Base-by-base conservation (phyloP, 2,329 filamentous ascomycete genomes). In the Botrytis tulipae region DNA sequence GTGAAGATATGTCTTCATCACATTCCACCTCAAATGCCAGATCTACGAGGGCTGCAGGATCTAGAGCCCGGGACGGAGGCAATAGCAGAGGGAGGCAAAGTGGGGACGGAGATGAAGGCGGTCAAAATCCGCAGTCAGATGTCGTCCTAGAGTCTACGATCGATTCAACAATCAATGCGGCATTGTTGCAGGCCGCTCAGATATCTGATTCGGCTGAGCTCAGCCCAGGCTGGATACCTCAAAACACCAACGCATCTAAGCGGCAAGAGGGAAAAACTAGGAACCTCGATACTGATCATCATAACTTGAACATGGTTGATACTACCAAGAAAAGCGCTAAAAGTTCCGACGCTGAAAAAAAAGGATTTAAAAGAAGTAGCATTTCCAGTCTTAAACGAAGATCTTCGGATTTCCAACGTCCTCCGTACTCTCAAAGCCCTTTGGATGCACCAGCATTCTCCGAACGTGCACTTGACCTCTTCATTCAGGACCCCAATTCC, bases 31-130 rank as follows among this genome's bases (percentile, higher is more conserved):
- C 25, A 18, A 29, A 29, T 29, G 0, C 5, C 4, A 16, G n/a
- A 14, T 57, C n/a, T 57, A 57, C 0, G 3, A 16, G 12, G 0
- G 51, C 25, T 1, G 12, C 10, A 54, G 5, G 25, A 29, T 29
- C n/a, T 0, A n/a, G 10, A 6, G 20, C 8, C 8, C 51, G n/a
- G 1, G n/a, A 0, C 5, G 1, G 25, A 7, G 1, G 4, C 22
- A 54, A 10, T 6, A 1, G 16, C 14, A 44, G 16, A 44, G 9
- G 48, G 25, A 4, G 48, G 32, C 32, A 32, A 32, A 32, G 32
- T 32, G 32, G 32, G 32, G 32, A 32, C 2, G 22, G 25, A 57
- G 25, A 32, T 18, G 6, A 57, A 16, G 5, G 6, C 0, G 6
- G 5, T 20, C 6, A 29, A 4, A 14, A 1, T 6, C n/a, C 1